Percentiles rank a stretch among this genome's conserved stretches.
These are phyloP conservation scores for Pseudogymnoascus sp. DNA, from an alignment of 2,329 filamentous ascomycete genomes.

Conservation along the genomic window DNA sequence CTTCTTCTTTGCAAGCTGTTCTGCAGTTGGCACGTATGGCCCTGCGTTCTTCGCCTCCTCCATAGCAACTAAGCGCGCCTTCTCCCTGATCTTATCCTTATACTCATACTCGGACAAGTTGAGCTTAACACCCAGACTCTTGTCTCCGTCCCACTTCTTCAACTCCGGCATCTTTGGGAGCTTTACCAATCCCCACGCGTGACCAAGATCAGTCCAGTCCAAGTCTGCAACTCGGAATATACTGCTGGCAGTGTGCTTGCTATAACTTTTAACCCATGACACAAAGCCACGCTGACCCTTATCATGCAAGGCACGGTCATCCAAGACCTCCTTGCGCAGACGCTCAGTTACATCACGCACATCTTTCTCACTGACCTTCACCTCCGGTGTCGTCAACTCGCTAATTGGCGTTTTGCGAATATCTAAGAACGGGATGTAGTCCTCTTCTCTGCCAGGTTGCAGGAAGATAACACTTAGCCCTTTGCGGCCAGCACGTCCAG, in stretches of 20 bases:
- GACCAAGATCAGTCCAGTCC: constrained; percentile 74
- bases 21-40: constrained; percentile 31
- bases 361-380: constrained; percentile 53
- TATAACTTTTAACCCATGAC: constrained; percentile 85
- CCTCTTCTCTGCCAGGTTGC: constrained; percentile 76
- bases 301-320: constrained; percentile 56
- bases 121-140: constrained; percentile 51
- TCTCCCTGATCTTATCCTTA: constrained; percentile 63
- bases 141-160: constrained; percentile 63
- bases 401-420: constrained; percentile 79
- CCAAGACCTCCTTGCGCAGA: constrained; percentile 50
- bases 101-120: constrained; percentile 63
- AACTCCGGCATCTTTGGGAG: constrained; percentile 93
- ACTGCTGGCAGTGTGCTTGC: constrained; percentile 80
- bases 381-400: constrained; percentile 47
- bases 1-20: constrained; percentile 47
- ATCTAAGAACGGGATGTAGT: constrained; percentile 80
- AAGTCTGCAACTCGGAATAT: constrained; percentile 80
- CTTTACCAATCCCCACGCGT: constrained; percentile 77
- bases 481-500: constrained; percentile 78
- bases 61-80: constrained; percentile 50
- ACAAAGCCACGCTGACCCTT: constrained; percentile 89
- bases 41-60: constrained; percentile 38
- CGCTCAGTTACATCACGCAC: constrained; percentile 46
- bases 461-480: constrained; percentile 82